Percentiles rank a stretch among this genome's conserved stretches.
Conservation (phyloP, 2,329 filamentous ascomycete genomes). For the Blastomyces parvus region DNA sequence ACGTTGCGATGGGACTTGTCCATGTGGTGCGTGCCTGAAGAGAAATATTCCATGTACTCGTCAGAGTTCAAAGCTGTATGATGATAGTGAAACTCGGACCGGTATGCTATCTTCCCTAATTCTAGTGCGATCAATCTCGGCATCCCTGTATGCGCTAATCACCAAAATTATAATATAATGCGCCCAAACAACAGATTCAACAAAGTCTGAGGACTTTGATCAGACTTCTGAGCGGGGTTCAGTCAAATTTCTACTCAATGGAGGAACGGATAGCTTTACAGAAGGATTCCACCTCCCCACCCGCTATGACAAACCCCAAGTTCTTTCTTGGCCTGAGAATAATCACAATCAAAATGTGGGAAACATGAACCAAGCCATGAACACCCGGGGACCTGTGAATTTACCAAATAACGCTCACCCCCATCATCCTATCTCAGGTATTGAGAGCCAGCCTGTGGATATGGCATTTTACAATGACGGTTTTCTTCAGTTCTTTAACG, state of each 20-base stretch:
- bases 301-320: slow-evolving; percentile 29
- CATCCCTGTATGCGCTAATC: slow-evolving; percentile 1
- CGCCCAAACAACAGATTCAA: slow-evolving; percentile 10
- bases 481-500: slow-evolving; percentile 32
- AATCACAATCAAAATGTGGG: slow-evolving; percentile 1
- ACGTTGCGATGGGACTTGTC: slow-evolving; percentile 37
- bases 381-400: slow-evolving; percentile 17
- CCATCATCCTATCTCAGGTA: not conserved
- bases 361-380: slow-evolving; percentile 16
- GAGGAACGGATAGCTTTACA: slow-evolving; percentile 39
- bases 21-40: slow-evolving; percentile 38
- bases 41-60: slow-evolving; percentile 35
- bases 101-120: slow-evolving; percentile 13
- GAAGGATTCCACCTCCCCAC: slow-evolving; percentile 38
- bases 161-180: not conserved
- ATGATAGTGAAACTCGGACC: slow-evolving; percentile 16
- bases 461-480: slow-evolving; percentile 28
- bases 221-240: slow-evolving; percentile 36
- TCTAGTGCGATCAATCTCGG: not conserved
- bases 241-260: slow-evolving; percentile 40
- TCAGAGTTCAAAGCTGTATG: slow-evolving; percentile 19
- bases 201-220: slow-evolving; percentile 22
- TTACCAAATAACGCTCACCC: slow-evolving; percentile 10
- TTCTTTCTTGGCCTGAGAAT: slow-evolving; percentile 30
- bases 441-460: slow-evolving; percentile 21